Conservation (phyloP, 106 monocot genomes). For the Allium cepa region DNA sequence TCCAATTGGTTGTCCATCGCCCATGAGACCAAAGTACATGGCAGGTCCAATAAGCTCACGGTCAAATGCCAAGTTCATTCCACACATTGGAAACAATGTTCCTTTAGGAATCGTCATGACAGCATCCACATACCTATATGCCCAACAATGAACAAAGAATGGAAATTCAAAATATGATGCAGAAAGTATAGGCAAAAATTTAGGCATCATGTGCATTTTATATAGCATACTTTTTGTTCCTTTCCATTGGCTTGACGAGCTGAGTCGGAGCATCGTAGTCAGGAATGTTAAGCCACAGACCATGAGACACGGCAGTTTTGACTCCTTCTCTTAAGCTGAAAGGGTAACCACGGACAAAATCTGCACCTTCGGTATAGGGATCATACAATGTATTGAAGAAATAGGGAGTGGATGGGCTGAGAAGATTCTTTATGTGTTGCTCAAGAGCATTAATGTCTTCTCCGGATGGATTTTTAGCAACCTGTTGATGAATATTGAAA, state of each 20-base stretch:
- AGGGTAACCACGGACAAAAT: conserved; percentile 39
- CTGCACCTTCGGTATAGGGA: conserved; percentile 28
- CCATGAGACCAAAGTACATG: conserved; percentile 83
- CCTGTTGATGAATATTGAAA: conserved; percentile 3
- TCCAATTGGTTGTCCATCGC: conserved; percentile 73
- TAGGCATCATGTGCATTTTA: neutral
- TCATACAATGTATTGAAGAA: conserved; percentile 45
- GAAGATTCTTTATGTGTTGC: conserved; percentile 43
- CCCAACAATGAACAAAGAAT: neutral
- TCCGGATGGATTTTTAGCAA: conserved; percentile 40
- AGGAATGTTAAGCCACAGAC: conserved; percentile 40
- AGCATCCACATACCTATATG: conserved; percentile 60
- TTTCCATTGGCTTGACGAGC: conserved; percentile 42
- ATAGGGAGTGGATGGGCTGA: conserved; percentile 21
- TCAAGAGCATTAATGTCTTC: conserved; percentile 44
- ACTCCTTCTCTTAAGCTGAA: conserved; percentile 40
- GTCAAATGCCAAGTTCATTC: conserved; percentile 69
- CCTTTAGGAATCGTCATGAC: conserved; percentile 67
- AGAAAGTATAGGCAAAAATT: neutral
- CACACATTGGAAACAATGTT: conserved; percentile 72
- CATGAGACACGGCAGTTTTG: conserved; percentile 33
- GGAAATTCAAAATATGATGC: neutral
- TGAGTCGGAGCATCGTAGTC: conserved; percentile 47
- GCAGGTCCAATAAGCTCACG: conserved; percentile 69
- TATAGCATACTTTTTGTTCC: conserved; percentile 23